These are phyloP conservation scores for Arabis alpina DNA, from an alignment of 345 rosid genomes.

Conservation along the genomic window DNA sequence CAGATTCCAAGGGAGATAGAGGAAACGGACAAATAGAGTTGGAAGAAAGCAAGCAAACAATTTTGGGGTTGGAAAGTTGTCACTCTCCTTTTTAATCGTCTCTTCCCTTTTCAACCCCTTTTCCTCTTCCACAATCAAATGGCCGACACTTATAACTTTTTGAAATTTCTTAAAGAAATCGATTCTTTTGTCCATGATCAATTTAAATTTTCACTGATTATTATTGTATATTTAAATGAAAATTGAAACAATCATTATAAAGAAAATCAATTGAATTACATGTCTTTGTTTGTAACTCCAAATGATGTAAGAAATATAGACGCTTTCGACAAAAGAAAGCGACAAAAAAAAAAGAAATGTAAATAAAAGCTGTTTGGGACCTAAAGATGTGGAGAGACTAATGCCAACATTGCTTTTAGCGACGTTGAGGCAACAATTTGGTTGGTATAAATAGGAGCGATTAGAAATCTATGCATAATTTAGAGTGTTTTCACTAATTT, in stretches of 20 bases:
- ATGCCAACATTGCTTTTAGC: constrained; percentile 27
- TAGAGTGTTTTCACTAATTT: neutral
- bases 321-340: constrained; percentile 26
- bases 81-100: constrained; percentile 56
- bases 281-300: neutral
- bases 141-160: constrained; percentile 43
- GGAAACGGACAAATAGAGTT: constrained; percentile 65
- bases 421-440: neutral
- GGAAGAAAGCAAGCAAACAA: constrained; percentile 55
- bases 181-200: constrained; percentile 9
- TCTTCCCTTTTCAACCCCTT: constrained; percentile 48
- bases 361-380: constrained; percentile 26
- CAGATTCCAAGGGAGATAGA: constrained; percentile 63
- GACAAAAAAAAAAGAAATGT: neutral
- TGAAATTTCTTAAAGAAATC: constrained; percentile 12
- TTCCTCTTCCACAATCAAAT: constrained; percentile 29
- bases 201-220: constrained; percentile 10
- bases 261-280: neutral
- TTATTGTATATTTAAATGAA: neutral
- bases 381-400: constrained; percentile 31
- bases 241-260: constrained; percentile 19
- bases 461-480: neutral
- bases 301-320: neutral
- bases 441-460: constrained; percentile 2
- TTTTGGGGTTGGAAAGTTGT: constrained; percentile 50